Evolutionary conservation across 2,329 filamentous ascomycete species (phyloP), one percentile per base, ranked within the genome.

Genomic region (Teratosphaeria pseudoeucalypti): DNA sequence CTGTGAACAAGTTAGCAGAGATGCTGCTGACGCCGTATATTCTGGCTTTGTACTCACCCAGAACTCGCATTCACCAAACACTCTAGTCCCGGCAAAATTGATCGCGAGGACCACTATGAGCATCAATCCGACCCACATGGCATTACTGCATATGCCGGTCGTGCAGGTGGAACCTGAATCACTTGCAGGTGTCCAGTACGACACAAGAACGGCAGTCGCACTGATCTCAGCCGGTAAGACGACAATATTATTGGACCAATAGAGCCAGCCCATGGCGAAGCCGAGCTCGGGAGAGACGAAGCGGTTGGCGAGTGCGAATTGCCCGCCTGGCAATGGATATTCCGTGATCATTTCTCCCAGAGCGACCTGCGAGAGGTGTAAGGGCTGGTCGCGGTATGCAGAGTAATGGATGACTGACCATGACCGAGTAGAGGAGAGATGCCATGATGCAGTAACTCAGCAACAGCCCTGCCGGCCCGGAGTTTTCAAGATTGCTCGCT

Each of bases 401-500:
- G 37, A 43, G 11, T 10, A 2, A 1, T 10, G 16, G 3, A 9
- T 9, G 14, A 23, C 54, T 14, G 39, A 72, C 69, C 65, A 72
- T 71, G 34, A 73, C 71, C 43, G 69, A 66, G 58, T 71, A 68
- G 19, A 74, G 57, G 7, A 70, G 64, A 49, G 67, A 60, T 34
- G 69, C 73, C 16, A 74, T 60, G 37, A 79, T 74, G 53, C 70
- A 66, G 63, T 77, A 79, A 43, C 76, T 77, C 59, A 79, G 68
- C 39, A 81, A 70, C 29, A 78, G 73, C 55, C 78, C 77, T 6
- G 72, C 72, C 43, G 80, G 80, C 19, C 80, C 80, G 65, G 76
- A 78, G 6, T 70, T 76, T 10, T 75, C 73, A 57, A 81, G 73
- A 2, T 78, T 76, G 56, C 71, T 66, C 29, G 79, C 80, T 49